Evolutionary conservation across 805 yeast genomes (phyloP).

Genomic region (Cyberlindnera subsufficiens): DNA sequence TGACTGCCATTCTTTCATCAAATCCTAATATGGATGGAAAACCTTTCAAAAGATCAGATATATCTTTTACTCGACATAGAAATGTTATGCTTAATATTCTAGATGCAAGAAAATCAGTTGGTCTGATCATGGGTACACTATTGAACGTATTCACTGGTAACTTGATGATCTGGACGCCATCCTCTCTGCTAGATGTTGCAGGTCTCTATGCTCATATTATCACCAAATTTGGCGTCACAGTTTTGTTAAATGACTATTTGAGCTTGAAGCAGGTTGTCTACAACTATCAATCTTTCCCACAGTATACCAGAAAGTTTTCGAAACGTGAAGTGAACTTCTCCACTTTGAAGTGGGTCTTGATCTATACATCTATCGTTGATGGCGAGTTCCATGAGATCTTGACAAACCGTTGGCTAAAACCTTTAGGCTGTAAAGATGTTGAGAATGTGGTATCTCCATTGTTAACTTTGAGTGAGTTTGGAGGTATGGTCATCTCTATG

Average conservation of each 20-base stretch:
- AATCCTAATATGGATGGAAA: conserved; percentile 42
- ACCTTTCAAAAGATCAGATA: conserved; percentile 46
- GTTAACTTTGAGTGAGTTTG: conserved; percentile 84
- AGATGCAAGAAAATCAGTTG: conserved; percentile 76
- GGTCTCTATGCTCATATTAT: conserved; percentile 84
- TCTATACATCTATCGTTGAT: conserved; percentile 84
- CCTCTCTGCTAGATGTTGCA: conserved; percentile 63
- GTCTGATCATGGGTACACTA: conserved; percentile 75
- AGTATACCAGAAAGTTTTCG: conserved; percentile 72
- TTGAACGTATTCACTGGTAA: conserved; percentile 85
- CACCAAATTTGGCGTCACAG: conserved; percentile 62
- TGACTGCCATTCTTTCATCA: conserved; percentile 64
- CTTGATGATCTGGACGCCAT: conserved; percentile 73
- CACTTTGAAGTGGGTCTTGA: conserved; percentile 81
- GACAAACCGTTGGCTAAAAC: conserved; percentile 84
- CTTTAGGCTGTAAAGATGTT: conserved; percentile 78
- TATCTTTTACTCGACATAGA: conserved; percentile 39
- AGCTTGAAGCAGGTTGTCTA: conserved; percentile 87
- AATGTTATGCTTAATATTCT: conserved; percentile 58
- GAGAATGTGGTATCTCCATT: conserved; percentile 81
- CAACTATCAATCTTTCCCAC: conserved; percentile 88
- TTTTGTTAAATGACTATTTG: conserved; percentile 79
- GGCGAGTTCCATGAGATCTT: conserved; percentile 88
- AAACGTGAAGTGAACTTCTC: conserved; percentile 71
- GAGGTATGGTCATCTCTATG: conserved; percentile 90